Conservation (phyloP, 2,329 filamentous ascomycete genomes). For the Colletotrichum costaricense region DNA sequence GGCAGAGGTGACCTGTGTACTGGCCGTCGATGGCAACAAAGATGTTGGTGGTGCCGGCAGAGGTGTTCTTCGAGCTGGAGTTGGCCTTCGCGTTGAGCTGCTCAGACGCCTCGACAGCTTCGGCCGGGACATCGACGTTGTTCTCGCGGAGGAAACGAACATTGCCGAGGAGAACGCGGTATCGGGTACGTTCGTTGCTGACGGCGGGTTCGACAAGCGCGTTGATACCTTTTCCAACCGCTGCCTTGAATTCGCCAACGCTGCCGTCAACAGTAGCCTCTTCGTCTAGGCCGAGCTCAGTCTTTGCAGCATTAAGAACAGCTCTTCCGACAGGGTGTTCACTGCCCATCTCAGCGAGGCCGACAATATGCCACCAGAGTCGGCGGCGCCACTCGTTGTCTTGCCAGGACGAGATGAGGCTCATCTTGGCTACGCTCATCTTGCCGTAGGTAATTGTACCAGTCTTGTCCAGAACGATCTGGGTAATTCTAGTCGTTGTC, state of each 20-base stretch:
- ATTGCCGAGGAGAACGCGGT: slow-evolving; percentile 87
- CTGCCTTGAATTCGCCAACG: slow-evolving; percentile 85
- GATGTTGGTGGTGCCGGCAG: slow-evolving; percentile 86
- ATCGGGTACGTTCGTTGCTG: slow-evolving; percentile 74
- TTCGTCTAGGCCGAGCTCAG: slow-evolving; percentile 76
- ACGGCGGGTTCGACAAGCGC: slow-evolving; percentile 83
- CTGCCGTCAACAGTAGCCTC: slow-evolving; percentile 85
- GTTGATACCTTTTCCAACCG: slow-evolving; percentile 86
- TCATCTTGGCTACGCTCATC: slow-evolving; percentile 87
- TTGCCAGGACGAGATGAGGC: slow-evolving; percentile 76
- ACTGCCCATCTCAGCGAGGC: slow-evolving; percentile 93
- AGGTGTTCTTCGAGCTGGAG: slow-evolving; percentile 45
- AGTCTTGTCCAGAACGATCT: slow-evolving; percentile 95
- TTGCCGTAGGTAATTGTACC: slow-evolving; percentile 94
- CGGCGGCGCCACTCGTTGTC: slow-evolving; percentile 74
- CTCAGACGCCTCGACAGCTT: slow-evolving; percentile 73
- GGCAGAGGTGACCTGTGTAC: slow-evolving; percentile 85
- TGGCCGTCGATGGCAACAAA: slow-evolving; percentile 87
- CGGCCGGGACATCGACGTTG: slow-evolving; percentile 72
- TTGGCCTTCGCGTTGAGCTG: slow-evolving; percentile 62
- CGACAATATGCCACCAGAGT: slow-evolving; percentile 96
- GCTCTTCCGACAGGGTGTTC: slow-evolving; percentile 97
- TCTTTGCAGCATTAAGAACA: slow-evolving; percentile 80
- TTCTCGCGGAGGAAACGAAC: slow-evolving; percentile 79
- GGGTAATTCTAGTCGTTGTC: slow-evolving; percentile 87